phyloP scores from a whole-genome alignment of 495 filamentous ascomycete genomes.

The Penicillium parvum region DNA sequence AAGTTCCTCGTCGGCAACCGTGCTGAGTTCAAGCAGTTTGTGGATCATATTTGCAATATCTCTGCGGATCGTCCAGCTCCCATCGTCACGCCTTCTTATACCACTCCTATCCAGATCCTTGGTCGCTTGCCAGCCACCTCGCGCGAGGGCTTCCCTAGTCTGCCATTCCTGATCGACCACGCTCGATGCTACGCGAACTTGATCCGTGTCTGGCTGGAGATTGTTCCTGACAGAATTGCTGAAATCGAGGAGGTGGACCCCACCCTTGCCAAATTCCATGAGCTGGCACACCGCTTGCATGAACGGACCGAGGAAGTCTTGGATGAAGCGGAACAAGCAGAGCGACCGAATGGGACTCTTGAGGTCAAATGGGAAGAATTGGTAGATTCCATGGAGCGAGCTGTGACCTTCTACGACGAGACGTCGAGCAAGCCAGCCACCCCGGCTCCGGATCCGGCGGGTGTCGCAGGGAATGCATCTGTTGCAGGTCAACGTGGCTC shows the following conservation, averaged over 20 bases:
- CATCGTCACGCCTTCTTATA: slow-evolving; percentile 78
- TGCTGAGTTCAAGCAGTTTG: slow-evolving; percentile 73
- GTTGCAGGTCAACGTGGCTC: slow-evolving; percentile 38
- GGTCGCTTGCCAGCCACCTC: slow-evolving; percentile 75
- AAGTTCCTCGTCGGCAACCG: slow-evolving; percentile 49
- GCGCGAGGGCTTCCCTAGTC: slow-evolving; percentile 87
- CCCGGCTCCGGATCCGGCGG: slow-evolving; percentile 37
- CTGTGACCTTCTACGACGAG: slow-evolving; percentile 46
- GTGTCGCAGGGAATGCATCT: slow-evolving; percentile 17
- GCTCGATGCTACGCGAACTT: slow-evolving; percentile 84
- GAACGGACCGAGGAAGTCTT: slow-evolving; percentile 70
- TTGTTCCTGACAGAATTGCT: slow-evolving; percentile 32
- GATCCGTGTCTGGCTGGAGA: slow-evolving; percentile 81
- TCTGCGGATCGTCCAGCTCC: slow-evolving; percentile 61
- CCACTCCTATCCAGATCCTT: slow-evolving; percentile 87
- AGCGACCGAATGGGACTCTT: slow-evolving; percentile 55
- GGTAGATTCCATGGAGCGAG: slow-evolving; percentile 61
- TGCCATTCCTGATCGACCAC: slow-evolving; percentile 92
- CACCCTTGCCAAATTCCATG: slow-evolving; percentile 60
- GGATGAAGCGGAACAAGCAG: slow-evolving; percentile 65
- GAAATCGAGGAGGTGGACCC: slow-evolving; percentile 39
- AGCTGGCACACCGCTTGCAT: slow-evolving; percentile 65
- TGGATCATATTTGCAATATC: slow-evolving; percentile 82
- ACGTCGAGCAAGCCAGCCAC: slow-evolving; percentile 36
- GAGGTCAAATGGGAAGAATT: slow-evolving; percentile 68